Evolutionary conservation across 1,284 basidiomycete genomes (phyloP), one percentile per base, ranked within the genome.

Genomic region (Pseudozyma pruni): DNA sequence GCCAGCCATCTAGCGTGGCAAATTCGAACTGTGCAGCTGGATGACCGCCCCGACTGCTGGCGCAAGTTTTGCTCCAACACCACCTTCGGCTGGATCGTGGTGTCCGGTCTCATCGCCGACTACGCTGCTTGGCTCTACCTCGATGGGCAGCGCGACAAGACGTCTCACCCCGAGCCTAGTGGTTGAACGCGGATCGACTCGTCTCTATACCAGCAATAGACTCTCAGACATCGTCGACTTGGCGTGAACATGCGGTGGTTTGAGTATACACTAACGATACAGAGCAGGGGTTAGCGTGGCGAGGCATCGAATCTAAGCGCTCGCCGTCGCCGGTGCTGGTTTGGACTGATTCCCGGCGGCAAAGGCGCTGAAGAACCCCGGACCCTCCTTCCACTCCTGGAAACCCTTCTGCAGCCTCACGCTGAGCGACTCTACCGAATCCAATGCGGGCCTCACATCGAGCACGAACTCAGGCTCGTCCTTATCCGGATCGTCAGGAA

Each of bases 11-110:
- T 98, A 3, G 89, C 87, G 1, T 90, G 92, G 73, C 89, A 97
- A 34, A 84, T 97, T n/a, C 85, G 86, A 66, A 81, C 72, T 11
- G 80, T 81, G 10, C 86, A 96, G 75, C 92, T 94, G 63, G 86
- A 96, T 69, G 85, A 83, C 61, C 86, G 92, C 8, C 78, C 85
- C n/a, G 94, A 93, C 81, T 97, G 94, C 83, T 97, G 94, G 93
- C 86, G 86, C 72, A 92, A 91, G 29, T 99, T 99, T 75, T 87
- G 88, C 20, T 90, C 89, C 9, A 98, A 94, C 83, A 90, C 92
- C 0, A 92, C 90, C 87, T 86, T 93, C 29, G 95, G 95, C 0
- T 90, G 91, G 68, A 90, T 92, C 87, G 85, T 98, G 9, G 96
- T 91, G 90, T 86, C 88, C 77, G 95, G 95, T 3, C 86, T 93